phyloP scores from a whole-genome alignment of 2,329 filamentous ascomycete genomes.

The Penicillium psychrosexuale region DNA sequence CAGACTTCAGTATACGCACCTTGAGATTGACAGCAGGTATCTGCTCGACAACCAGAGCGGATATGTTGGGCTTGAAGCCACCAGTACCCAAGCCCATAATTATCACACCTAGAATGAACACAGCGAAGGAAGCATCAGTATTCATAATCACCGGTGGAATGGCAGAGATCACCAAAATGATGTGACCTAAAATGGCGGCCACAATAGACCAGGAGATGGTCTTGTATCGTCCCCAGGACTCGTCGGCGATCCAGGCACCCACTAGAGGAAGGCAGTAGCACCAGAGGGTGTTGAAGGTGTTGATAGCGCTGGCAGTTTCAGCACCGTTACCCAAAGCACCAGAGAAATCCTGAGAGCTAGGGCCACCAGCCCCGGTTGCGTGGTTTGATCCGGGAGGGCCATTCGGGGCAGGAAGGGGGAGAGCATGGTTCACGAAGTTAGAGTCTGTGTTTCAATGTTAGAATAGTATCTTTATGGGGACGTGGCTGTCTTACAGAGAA shows the following conservation, averaged over 20 bases:
- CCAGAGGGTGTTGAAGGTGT: constrained; percentile 61
- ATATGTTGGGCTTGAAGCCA: not conserved
- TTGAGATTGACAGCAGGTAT: not conserved
- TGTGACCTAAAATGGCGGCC: constrained; percentile 59
- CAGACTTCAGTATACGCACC: not conserved
- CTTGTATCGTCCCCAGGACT: constrained; percentile 66
- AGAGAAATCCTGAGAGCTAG: not conserved
- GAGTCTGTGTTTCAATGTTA: not conserved
- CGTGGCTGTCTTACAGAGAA: not conserved
- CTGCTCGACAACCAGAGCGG: not conserved
- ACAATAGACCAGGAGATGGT: constrained; percentile 66
- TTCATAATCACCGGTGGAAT: not conserved
- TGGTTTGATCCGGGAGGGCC: not conserved
- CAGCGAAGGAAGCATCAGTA: not conserved
- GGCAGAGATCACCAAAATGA: not conserved
- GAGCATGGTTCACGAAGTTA: not conserved
- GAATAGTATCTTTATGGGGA: not conserved
- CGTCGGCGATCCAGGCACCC: constrained; percentile 65
- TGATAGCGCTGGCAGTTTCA: constrained; percentile 50
- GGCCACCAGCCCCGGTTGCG: not conserved
- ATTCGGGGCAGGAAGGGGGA: not conserved
- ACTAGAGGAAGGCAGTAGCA: constrained; percentile 60
- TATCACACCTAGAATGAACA: not conserved
- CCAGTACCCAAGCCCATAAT: not conserved
- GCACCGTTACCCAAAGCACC: constrained; percentile 44